Evolutionary conservation across 352 stramenopile genomes (phyloP), one percentile per base, ranked within the genome.

Genomic region (Phytophthora sansomeana): DNA sequence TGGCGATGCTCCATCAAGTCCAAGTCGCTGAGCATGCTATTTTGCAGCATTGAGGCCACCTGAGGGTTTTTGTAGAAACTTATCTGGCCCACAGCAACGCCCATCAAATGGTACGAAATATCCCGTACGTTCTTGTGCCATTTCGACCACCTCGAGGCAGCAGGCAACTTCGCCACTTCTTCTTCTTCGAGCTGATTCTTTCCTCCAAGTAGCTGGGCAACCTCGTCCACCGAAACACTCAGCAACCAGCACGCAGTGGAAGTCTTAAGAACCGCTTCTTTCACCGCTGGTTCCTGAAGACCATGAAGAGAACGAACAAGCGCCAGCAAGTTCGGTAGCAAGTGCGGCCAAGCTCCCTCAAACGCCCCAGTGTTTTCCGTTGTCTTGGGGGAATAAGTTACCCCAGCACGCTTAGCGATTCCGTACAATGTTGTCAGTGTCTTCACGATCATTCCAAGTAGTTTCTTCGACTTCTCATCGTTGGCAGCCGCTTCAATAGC

Each of bases 61-160:
- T 91, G 78, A 1, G 78, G 67, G 35, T 75, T 80, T 14, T 69
- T 59, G 28, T 90, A 91, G 32, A 92, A 87, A 50, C 69, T 84
- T 5, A 50, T 35, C 49, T 89, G 81, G 0, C 57, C 56, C 5
- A 90, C 63, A 8, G 84, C 84, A 6, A 89, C 77, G 19, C 84
- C 86, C 60, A 90, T 80, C 21, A 95, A 72, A 70, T 95, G 86
- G 51, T 92, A 95, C 33, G 71, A 75, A 49, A 92, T 84, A 59
- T 95, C 86, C 16, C 86, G 84, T 2, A 92, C 76, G 49, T 92
- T 92, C 61, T 91, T 92, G 60, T 89, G 77, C 86, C 86, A 95
- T 42, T 92, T 92, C 4, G 84, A 88, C 80, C 82, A 91, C 39
- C 78, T 88, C 0, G 83, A 77, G 0, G 69, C 75, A 1, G 36